phyloP scores from a whole-genome alignment of 1,139 yeast species.

The Yamadazyma mexicana region DNA sequence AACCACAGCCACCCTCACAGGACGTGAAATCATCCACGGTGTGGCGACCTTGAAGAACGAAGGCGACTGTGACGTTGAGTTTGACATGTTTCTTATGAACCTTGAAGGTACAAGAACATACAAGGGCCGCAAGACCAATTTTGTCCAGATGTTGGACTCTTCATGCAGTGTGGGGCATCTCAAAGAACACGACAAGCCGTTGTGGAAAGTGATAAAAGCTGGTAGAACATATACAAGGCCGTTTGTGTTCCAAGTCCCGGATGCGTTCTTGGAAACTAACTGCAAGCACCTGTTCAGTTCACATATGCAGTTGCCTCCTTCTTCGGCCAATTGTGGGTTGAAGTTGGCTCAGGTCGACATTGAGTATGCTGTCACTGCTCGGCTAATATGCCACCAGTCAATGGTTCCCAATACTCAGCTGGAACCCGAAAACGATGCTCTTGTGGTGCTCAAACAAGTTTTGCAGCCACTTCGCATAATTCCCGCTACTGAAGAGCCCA shows the following conservation, averaged over 20 bases:
- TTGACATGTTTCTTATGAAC: conserved; percentile 42
- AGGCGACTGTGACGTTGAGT: conserved; percentile 26
- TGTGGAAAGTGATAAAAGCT: background rate
- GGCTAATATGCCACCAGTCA: background rate
- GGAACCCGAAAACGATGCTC: background rate
- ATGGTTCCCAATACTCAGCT: background rate
- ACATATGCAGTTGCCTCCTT: background rate
- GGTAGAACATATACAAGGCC: conserved; percentile 30
- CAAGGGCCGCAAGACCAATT: background rate
- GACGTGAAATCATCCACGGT: conserved; percentile 21
- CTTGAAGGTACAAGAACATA: conserved; percentile 31
- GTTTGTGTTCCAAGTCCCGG: conserved; percentile 43
- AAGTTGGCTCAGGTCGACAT: background rate
- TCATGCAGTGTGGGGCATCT: background rate
- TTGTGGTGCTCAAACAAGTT: background rate
- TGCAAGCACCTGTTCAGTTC: conserved; percentile 33
- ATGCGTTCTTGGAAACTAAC: conserved; percentile 35
- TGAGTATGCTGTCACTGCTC: background rate
- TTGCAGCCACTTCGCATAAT: background rate
- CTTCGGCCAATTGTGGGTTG: conserved; percentile 21
- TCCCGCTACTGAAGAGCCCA: background rate
- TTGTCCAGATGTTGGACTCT: conserved; percentile 1
- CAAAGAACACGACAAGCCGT: background rate
- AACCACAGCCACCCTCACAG: background rate
- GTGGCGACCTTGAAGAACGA: conserved; percentile 33